Percentiles rank a stretch among this genome's conserved stretches.
These are phyloP conservation scores for Spathaspora hagerdaliae DNA, from an alignment of 805 yeast species.

Conservation along the genomic window DNA sequence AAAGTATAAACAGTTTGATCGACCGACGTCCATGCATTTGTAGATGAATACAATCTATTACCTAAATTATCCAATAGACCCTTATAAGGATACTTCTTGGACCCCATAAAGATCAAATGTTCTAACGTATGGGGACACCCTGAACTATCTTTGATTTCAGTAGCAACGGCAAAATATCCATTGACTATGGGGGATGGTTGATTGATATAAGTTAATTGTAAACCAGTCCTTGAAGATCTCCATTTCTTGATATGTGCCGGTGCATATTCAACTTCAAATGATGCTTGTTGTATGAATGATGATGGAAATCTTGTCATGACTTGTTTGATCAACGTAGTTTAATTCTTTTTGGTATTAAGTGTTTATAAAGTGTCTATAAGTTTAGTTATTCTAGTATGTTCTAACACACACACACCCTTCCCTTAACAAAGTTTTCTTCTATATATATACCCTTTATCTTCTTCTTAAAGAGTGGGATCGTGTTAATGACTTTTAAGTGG, in stretches of 20 bases:
- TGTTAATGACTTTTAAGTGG: too few species aligned
- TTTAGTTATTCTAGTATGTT: too few species aligned
- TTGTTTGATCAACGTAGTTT: too few species aligned
- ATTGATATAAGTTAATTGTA: slow-evolving; percentile 71
- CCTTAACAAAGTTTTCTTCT: too few species aligned
- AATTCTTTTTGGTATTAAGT: too few species aligned
- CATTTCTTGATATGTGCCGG: slow-evolving; percentile 71
- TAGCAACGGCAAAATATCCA: slow-evolving; percentile 95
- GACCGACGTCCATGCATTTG: slow-evolving; percentile 96
- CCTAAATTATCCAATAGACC: slow-evolving; percentile 88
- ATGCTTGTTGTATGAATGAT: slow-evolving; percentile 26
- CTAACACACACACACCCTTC: too few species aligned
- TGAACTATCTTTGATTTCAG: slow-evolving; percentile 81
- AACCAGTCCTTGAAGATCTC: slow-evolving; percentile 75
- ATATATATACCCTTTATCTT: too few species aligned
- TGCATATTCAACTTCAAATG: slow-evolving; percentile 69
- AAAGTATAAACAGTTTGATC: slow-evolving; percentile 94
- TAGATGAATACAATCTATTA: slow-evolving; percentile 74
- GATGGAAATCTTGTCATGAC: slow-evolving; percentile 4
- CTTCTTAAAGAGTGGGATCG: too few species aligned
- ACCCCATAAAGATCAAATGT: slow-evolving; percentile 93
- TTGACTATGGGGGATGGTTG: slow-evolving; percentile 84
- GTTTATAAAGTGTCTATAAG: too few species aligned
- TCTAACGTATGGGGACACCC: slow-evolving; percentile 96
- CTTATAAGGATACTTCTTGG: slow-evolving; percentile 82